Conservation (phyloP, 306 rosid species). For the Carpinus viminea region DNA sequence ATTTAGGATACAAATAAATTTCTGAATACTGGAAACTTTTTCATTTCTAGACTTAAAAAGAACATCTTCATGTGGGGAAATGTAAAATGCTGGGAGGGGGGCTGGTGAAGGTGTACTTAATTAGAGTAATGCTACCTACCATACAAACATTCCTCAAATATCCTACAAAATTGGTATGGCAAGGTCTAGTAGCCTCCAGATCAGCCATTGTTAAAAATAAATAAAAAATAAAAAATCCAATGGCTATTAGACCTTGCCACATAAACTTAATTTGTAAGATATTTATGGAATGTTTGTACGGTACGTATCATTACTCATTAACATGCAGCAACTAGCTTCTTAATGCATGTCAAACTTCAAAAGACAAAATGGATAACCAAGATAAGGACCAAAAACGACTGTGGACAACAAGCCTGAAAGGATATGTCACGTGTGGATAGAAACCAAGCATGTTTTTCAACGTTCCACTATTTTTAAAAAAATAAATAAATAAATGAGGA, state of each 20-base stretch:
- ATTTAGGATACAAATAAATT: not conserved
- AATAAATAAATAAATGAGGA: not conserved
- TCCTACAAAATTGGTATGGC: too few species aligned
- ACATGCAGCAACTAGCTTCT: not conserved
- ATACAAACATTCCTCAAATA: too few species aligned
- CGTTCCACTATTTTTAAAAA: not conserved
- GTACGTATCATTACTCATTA: too few species aligned
- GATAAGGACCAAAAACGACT: not conserved
- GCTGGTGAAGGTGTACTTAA: not conserved
- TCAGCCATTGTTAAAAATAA: too few species aligned
- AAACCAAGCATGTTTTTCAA: not conserved
- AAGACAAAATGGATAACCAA: not conserved
- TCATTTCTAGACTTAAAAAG: not conserved
- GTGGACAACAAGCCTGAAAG: not conserved
- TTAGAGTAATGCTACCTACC: too few species aligned
- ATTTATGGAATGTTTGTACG: too few species aligned
- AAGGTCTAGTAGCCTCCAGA: too few species aligned
- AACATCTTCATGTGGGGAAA: not conserved
- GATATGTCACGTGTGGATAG: not conserved
- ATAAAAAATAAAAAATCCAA: too few species aligned
- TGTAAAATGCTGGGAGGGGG: not conserved
- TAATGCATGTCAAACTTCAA: not conserved
- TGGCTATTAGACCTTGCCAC: too few species aligned
- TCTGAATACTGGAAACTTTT: not conserved
- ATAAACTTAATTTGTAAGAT: too few species aligned